A percentile compares a stretch with the other conserved stretches of the same genome.
Evolutionary conservation across 2,329 filamentous ascomycete genomes (phyloP).

Genomic region (Aspergillus novoparasiticus): DNA sequence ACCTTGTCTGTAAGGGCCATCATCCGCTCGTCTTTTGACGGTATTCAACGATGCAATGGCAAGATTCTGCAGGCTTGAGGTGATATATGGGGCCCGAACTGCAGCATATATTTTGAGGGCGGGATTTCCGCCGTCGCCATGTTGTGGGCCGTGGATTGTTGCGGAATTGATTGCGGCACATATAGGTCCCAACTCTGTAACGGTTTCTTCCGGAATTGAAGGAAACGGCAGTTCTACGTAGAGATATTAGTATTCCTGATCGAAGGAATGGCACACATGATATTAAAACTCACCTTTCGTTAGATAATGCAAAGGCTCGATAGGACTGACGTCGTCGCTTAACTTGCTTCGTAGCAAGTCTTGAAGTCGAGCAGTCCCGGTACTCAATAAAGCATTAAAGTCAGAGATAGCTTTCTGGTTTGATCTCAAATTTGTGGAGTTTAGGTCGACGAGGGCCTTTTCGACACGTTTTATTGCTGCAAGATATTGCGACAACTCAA

Average conservation of each 20-base stretch:
- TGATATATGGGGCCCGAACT: conserved; percentile 83
- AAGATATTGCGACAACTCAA: conserved; percentile 81
- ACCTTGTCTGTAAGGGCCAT: conserved; percentile 82
- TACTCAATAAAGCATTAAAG: conserved; percentile 73
- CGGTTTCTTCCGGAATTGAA: conserved; percentile 72
- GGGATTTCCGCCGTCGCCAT: conserved; percentile 63
- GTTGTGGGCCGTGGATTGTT: conserved; percentile 54
- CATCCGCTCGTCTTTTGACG: conserved; percentile 71
- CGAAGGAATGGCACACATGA: not conserved
- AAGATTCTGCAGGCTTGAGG: conserved; percentile 78
- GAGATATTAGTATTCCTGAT: not conserved
- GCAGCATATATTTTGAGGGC: conserved; percentile 84
- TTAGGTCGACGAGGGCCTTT: conserved; percentile 80
- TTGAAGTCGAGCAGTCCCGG: conserved; percentile 81
- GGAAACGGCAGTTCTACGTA: conserved; percentile 72
- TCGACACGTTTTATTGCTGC: conserved; percentile 86
- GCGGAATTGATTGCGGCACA: conserved; percentile 73
- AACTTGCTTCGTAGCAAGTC: conserved; percentile 79
- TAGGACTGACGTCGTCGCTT: conserved; percentile 72
- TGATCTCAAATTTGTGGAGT: conserved; percentile 84
- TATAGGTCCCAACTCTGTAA: conserved; percentile 75
- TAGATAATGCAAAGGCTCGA: conserved; percentile 90
- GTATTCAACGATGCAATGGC: conserved; percentile 84
- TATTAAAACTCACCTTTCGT: conserved; percentile 69
- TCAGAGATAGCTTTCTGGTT: conserved; percentile 89